Evolutionary conservation across 495 filamentous ascomycete species (phyloP), one percentile per base, ranked within the genome.

Genomic region (Collariella sp.): DNA sequence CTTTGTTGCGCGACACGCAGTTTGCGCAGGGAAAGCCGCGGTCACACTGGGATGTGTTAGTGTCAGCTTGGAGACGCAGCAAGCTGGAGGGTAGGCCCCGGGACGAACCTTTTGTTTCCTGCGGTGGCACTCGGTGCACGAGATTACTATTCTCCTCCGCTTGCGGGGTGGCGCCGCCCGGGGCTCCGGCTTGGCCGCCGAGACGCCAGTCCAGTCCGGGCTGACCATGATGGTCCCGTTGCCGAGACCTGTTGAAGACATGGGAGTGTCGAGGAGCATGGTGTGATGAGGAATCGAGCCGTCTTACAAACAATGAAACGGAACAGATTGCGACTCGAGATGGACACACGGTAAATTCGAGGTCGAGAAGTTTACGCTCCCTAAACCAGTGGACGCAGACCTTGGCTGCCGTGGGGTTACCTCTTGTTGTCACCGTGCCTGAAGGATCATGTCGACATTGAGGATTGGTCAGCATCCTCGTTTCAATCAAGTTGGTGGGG

Each of bases 51-150:
- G 3, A n/a, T 19, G 47, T 41, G 48, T 50, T 5, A 50, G 48
- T 24, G 7, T 26, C 10, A 5, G 3, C 18, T 11, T 16, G 0
- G 4, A 16, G 22, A 20, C 22, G 23, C 10, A 29, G 22, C 48
- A 26, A 15, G 4, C 11, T 18, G 15, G 23, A 19, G 20, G 19
- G 26, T 29, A 26, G 15, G 29, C 26, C 26, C 26, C 26, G 24
- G 22, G 9, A 36, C 61, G 33, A 18, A 78, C 79, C 76, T 83
- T 83, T 63, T 83, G 80, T 60, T 83, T 84, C 47, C 80, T 72
- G 47, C 80, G 68, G 61, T 84, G 80, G 50, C 81, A 84, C 61
- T 84, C 80, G 16, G 74, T 80, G 57, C 81, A 84, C 1, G 77
- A 81, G 20, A 83, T 79, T 31, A 83, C 76, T 35, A 76, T 75